These are phyloP conservation scores for Starmerella tilneyi DNA, from an alignment of 805 yeast genomes.

Conservation along the genomic window DNA sequence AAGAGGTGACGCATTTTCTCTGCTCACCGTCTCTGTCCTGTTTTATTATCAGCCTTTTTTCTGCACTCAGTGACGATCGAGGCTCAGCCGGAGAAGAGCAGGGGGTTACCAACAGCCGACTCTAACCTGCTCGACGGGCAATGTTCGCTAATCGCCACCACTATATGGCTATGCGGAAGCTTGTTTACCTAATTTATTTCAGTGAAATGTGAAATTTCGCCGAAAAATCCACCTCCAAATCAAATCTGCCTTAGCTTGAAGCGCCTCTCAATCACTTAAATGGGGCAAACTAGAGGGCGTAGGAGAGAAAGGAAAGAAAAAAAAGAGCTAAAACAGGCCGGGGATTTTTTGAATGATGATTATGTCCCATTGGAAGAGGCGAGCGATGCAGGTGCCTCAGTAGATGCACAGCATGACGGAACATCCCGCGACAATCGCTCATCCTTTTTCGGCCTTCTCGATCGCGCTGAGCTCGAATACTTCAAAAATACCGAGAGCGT, in stretches of 20 bases:
- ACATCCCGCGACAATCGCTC: conserved; percentile 20
- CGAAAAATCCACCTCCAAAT: too few species aligned
- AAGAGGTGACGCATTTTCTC: too few species aligned
- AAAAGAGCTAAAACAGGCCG: conserved; percentile 5
- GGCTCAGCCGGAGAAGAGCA: too few species aligned
- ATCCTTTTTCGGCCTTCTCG: conserved; percentile 79
- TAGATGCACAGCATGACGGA: conserved; percentile 11
- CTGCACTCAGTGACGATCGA: too few species aligned
- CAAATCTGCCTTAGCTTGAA: not conserved
- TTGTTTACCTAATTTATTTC: not conserved
- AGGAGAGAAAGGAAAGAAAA: conserved; percentile 19
- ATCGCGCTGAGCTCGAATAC: conserved; percentile 74
- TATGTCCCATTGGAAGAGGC: conserved; percentile 25
- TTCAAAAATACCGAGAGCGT: conserved; percentile 89
- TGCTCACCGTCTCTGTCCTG: too few species aligned
- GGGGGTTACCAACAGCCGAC: too few species aligned
- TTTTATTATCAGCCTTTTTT: too few species aligned
- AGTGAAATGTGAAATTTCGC: not conserved
- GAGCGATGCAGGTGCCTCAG: conserved; percentile 8
- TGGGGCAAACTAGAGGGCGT: conserved; percentile 19
- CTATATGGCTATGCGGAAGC: too few species aligned
- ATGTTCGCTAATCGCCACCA: not conserved
- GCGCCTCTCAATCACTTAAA: too few species aligned
- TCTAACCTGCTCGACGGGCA: too few species aligned
- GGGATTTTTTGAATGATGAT: conserved; percentile 18